Evolutionary conservation across 208 protist species (phyloP).

Genomic region (Trypanosoma melophagium): DNA sequence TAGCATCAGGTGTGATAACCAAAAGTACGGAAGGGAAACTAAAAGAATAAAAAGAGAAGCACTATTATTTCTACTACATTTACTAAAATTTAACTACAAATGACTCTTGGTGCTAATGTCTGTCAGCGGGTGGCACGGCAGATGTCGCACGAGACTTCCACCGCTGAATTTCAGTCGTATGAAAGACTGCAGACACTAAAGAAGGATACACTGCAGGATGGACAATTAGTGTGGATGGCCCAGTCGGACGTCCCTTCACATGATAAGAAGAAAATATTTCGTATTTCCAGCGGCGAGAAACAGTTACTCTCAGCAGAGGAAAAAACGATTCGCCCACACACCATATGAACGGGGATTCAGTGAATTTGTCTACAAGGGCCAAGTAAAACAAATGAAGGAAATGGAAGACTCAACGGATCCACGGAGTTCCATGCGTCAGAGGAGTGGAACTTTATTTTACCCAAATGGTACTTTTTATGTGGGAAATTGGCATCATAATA

Average conservation of each 20-base stretch:
- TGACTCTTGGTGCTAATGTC: constrained; percentile 8
- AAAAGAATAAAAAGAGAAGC: not conserved
- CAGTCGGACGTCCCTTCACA: constrained; percentile 1
- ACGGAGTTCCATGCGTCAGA: constrained; percentile 35
- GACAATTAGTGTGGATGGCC: constrained; percentile 25
- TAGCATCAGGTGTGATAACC: constrained; percentile 2
- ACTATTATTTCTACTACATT: not conserved
- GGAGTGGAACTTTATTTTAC: constrained; percentile 82
- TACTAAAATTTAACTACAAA: not conserved
- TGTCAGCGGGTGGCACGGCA: constrained; percentile 14
- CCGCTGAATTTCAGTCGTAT: not conserved
- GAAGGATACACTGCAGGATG: constrained; percentile 4
- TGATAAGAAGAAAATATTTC: constrained; percentile 12
- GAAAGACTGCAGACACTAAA: not conserved
- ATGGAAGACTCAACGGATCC: constrained; percentile 22
- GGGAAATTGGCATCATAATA: constrained; percentile 86
- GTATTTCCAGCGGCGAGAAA: constrained; percentile 20
- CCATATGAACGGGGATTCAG: constrained; percentile 19
- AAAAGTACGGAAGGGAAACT: not conserved
- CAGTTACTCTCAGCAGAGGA: constrained; percentile 2
- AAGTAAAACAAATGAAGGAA: constrained; percentile 1
- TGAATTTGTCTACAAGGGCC: constrained; percentile 28
- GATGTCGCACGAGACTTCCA: constrained; percentile 4
- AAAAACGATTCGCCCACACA: constrained; percentile 16
- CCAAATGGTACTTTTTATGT: constrained; percentile 86